Evolutionary conservation across 495 filamentous ascomycete genomes (phyloP), one percentile per base, ranked within the genome.

Genomic region (Sphaerosporella brunnea): DNA sequence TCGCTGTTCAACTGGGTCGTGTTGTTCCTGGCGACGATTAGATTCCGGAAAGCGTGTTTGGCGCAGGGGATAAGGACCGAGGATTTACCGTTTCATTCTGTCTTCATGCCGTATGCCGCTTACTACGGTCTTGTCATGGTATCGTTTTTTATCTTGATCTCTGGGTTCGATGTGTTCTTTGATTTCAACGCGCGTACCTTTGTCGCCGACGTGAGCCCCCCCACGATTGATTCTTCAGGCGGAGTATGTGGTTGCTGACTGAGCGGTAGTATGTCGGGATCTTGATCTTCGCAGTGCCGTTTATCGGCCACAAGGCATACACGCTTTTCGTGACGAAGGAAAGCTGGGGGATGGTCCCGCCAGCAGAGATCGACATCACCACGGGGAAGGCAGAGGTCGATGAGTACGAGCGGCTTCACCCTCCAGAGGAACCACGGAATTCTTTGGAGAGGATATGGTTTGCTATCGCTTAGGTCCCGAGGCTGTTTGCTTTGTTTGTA

Each of bases 351-450:
- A 52, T 69, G 24, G 68, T 77, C 37, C 58, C 63, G 3, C 58
- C 71, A 3, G 63, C 53, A 8, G 67, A 77, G 23, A 71, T 73
- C 45, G 79, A 81, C 53, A 69, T 81, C 23, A 70, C 63, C 53
- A 77, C 67, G 20, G 76, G 77, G 8, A 80, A 79, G 63, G 70
- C 67, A 3, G 75, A 72, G 40, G 53, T 80, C 23, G 77, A 80
- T 63, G 64, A 63, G 1, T 63, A 70, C 45, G 67, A 71, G 52
- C 59, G 54, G 9, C 45, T 53, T n/a, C 53, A 58, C 16, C 49
- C 50, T 1, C 54, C 54, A 0, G n/a, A n/a, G n/a, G n/a, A n/a
- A n/a, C n/a, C n/a, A n/a, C n/a, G n/a, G n/a, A n/a, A n/a, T n/a
- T n/a, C n/a, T n/a, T n/a, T n/a, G n/a, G n/a, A n/a, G n/a, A n/a